Conservation (phyloP, 2,329 filamentous ascomycete species). For the Acephala macrosclerotiorum region DNA sequence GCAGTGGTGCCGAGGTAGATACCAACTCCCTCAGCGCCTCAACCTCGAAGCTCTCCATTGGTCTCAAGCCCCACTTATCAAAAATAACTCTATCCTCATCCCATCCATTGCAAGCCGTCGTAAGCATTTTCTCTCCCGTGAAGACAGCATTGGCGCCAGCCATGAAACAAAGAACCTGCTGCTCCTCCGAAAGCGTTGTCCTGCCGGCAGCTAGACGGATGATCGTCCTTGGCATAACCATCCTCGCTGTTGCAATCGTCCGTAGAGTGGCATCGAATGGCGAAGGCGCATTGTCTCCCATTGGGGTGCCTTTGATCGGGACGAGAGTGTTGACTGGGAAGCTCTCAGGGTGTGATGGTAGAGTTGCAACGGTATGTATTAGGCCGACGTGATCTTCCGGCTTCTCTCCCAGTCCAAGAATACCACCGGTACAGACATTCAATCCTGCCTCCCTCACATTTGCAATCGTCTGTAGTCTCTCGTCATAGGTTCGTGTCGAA, state of each 20-base stretch:
- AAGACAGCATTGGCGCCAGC: constrained; percentile 95
- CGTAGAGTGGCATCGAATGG: constrained; percentile 81
- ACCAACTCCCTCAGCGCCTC: constrained; percentile 38
- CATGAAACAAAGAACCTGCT: constrained; percentile 89
- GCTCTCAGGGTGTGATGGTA: constrained; percentile 85
- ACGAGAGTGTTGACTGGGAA: constrained; percentile 93
- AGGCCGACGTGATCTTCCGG: constrained; percentile 82
- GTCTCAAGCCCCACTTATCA: constrained; percentile 78
- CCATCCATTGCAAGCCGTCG: constrained; percentile 90
- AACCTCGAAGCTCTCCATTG: constrained; percentile 65
- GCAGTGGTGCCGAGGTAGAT: constrained; percentile 27
- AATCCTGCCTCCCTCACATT: constrained; percentile 87
- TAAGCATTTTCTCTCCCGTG: constrained; percentile 95
- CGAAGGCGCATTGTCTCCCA: constrained; percentile 77
- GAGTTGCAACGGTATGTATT: constrained; percentile 80
- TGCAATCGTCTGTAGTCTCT: constrained; percentile 79
- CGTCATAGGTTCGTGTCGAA: constrained; percentile 85
- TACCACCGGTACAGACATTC: constrained; percentile 89
- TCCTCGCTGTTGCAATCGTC: constrained; percentile 82
- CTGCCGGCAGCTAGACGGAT: constrained; percentile 86
- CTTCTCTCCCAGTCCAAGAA: constrained; percentile 83
- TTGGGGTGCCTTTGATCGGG: constrained; percentile 87
- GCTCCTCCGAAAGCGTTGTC: constrained; percentile 85
- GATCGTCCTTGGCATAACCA: constrained; percentile 86
- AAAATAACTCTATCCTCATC: constrained; percentile 89